A percentile compares a stretch with the other conserved stretches of the same genome.
Evolutionary conservation across 306 rosid genomes (phyloP).

Genomic region (Astragalus membranaceus): DNA sequence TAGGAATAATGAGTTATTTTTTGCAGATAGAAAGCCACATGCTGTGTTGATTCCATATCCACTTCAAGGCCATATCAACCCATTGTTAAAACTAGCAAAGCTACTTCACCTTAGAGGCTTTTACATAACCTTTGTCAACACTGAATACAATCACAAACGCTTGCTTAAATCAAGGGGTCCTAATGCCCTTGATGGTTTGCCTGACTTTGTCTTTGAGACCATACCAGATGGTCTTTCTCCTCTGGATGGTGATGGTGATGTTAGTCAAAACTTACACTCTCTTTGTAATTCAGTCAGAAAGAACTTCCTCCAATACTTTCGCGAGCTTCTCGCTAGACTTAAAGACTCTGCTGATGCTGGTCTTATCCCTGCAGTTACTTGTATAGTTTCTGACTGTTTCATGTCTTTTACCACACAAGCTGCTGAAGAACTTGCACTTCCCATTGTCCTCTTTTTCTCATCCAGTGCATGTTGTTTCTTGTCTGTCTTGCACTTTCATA

Average conservation of each 20-base stretch:
- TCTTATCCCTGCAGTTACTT: slow-evolving; percentile 6
- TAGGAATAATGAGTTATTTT: background rate
- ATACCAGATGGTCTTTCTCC: slow-evolving; percentile 21
- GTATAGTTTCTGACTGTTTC: background rate
- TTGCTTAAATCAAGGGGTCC: background rate
- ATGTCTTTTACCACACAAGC: background rate
- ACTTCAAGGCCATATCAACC: slow-evolving; percentile 17
- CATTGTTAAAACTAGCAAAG: background rate
- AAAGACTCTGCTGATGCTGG: background rate
- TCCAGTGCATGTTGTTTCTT: too few species aligned
- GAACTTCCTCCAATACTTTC: background rate
- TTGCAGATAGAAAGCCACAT: slow-evolving; percentile 35
- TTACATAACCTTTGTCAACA: slow-evolving; percentile 12
- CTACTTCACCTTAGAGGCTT: slow-evolving; percentile 20
- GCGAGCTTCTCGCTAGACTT: slow-evolving; percentile 11
- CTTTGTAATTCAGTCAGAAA: slow-evolving; percentile 1
- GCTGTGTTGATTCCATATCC: slow-evolving; percentile 19
- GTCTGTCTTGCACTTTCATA: too few species aligned
- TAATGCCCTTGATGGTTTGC: background rate
- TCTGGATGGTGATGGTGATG: background rate
- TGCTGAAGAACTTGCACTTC: too few species aligned
- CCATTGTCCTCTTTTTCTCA: too few species aligned
- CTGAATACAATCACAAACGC: slow-evolving; percentile 3
- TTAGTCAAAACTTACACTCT: background rate
- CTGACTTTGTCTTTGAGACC: slow-evolving; percentile 9